Percentiles rank a stretch among this genome's conserved stretches.
phyloP scores from a whole-genome alignment of 352 stramenopile species.

The Saprolegnia parasitica region DNA sequence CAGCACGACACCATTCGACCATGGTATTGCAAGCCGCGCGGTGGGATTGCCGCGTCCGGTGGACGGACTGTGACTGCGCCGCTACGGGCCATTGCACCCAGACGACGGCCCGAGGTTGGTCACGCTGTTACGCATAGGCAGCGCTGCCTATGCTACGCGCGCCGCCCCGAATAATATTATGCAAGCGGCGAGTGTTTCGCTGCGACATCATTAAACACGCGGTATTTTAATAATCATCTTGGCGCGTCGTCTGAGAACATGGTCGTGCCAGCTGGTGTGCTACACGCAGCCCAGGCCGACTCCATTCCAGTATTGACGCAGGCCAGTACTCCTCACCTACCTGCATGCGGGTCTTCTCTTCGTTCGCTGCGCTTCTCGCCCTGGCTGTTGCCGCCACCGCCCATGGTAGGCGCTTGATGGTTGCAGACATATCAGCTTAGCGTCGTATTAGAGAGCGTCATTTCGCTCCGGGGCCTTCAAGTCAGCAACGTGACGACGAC shows the following conservation, averaged over 20 bases:
- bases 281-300: not conserved
- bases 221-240: no score
- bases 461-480: constrained; percentile 10
- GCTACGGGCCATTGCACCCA: not conserved
- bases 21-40: not conserved
- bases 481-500: not conserved
- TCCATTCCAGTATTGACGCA: constrained; percentile 2
- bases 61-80: not conserved
- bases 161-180: not conserved
- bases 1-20: constrained; percentile 2
- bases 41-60: not conserved
- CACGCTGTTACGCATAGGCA: not conserved
- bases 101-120: not conserved
- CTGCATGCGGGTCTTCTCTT: constrained; percentile 11
- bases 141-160: not conserved
- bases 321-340: not conserved
- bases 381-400: not conserved
- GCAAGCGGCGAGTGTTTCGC: no score
- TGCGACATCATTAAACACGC: no score
- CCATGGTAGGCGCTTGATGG: not conserved
- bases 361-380: not conserved
- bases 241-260: no score
- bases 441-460: not conserved
- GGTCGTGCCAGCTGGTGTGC: constrained; percentile 1
- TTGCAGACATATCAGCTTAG: not conserved